Conservation (phyloP, 495 filamentous ascomycete genomes). For the Annulohypoxylon moriforme region DNA sequence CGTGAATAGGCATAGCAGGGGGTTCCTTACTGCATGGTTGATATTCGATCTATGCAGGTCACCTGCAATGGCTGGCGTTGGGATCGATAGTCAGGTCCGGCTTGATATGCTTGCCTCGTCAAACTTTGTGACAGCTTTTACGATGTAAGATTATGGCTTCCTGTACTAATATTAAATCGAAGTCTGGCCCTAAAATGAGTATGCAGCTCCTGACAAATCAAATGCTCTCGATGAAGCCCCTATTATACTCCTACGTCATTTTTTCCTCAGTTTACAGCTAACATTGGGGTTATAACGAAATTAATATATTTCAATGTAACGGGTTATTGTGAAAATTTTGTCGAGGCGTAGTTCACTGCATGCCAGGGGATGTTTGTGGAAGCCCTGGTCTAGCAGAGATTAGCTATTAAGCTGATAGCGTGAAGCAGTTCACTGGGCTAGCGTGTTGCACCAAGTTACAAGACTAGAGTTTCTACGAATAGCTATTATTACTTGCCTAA, state of each 20-base stretch:
- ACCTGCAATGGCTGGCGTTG: not conserved
- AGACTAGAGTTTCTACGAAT: not conserved
- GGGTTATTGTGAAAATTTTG: not conserved
- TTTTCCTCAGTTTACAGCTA: not conserved
- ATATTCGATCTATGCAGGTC: slow-evolving; percentile 2
- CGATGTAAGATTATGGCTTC: not conserved
- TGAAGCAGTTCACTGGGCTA: slow-evolving; percentile 18
- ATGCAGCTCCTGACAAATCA: not conserved
- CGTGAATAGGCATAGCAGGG: slow-evolving; percentile 12
- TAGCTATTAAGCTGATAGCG: slow-evolving; percentile 13
- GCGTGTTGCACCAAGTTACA: not conserved
- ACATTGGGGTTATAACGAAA: not conserved
- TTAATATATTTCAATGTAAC: not conserved
- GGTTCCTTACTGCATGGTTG: not conserved
- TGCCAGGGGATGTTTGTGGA: not conserved
- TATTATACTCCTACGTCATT: not conserved
- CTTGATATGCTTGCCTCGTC: slow-evolving; percentile 10
- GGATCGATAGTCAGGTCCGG: not conserved
- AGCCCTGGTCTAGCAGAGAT: slow-evolving; percentile 9
- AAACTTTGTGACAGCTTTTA: not conserved
- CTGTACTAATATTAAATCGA: not conserved
- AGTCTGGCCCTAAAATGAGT: not conserved
- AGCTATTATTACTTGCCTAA: not conserved
- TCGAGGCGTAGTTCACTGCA: not conserved
- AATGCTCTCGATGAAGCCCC: not conserved